Conservation (phyloP, 2,329 filamentous ascomycete genomes). For the Huntiella savannae region DNA sequence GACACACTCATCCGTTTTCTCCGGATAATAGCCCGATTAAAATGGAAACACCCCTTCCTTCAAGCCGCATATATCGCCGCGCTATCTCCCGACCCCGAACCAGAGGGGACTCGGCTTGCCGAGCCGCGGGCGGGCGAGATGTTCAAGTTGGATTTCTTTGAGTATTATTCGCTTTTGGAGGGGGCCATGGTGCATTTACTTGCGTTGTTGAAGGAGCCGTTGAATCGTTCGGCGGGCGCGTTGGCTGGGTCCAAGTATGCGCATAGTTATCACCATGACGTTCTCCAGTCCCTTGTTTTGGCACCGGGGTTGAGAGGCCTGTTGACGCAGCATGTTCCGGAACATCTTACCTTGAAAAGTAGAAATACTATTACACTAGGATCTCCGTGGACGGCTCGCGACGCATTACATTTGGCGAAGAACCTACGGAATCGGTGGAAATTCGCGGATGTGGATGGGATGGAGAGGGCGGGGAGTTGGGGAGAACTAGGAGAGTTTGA, state of each 20-base stretch:
- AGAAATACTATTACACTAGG: neutral
- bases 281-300: conserved; percentile 42
- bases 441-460: conserved; percentile 33
- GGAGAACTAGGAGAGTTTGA: conserved; percentile 38
- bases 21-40: conserved; percentile 25
- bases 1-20: conserved; percentile 12
- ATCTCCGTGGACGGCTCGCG: conserved; percentile 21
- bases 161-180: conserved; percentile 57
- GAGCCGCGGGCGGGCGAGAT: conserved; percentile 37
- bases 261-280: conserved; percentile 51
- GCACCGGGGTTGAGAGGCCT: conserved; percentile 30
- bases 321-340: conserved; percentile 17
- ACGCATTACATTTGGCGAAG: conserved; percentile 46
- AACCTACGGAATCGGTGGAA: conserved; percentile 58
- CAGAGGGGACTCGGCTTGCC: neutral
- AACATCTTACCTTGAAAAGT: neutral
- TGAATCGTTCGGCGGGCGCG: conserved; percentile 16
- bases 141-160: conserved; percentile 63
- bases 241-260: conserved; percentile 3
- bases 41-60: conserved; percentile 45
- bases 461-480: conserved; percentile 10
- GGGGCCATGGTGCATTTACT: conserved; percentile 49
- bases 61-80: conserved; percentile 36
- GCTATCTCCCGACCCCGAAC: conserved; percentile 14
- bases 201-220: conserved; percentile 39